Conservation (phyloP, 148 eudicot genomes). For the Chenopodium quinoa region DNA sequence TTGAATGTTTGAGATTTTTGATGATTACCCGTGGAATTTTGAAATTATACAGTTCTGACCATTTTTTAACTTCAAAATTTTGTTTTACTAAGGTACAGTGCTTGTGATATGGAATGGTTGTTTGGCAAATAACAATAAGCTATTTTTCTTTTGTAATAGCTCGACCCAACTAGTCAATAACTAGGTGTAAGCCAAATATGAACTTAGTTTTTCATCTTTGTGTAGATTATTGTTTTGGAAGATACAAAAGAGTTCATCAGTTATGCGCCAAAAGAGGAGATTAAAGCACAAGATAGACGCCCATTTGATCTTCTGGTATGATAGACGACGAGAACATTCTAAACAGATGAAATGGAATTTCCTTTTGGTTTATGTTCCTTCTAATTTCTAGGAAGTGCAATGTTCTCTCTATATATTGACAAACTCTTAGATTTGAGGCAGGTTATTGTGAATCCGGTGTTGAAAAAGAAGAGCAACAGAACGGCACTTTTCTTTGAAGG, state of each 20-base stretch:
- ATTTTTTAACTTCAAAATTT: too few relatives aligned
- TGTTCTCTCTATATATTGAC: constrained; percentile 22
- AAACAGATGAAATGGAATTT: background rate
- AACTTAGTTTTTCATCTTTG: background rate
- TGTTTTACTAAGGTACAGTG: background rate
- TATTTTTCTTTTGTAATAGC: too few relatives aligned
- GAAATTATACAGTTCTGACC: background rate
- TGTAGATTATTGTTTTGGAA: constrained; percentile 88
- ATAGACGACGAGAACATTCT: background rate
- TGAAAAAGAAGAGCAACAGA: constrained; percentile 62
- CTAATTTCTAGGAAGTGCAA: background rate
- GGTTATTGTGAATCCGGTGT: constrained; percentile 83
- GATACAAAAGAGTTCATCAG: constrained; percentile 79
- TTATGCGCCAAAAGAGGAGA: constrained; percentile 74
- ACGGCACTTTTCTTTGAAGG: constrained; percentile 92
- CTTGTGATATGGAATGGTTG: too few relatives aligned
- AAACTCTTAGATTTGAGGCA: constrained; percentile 43
- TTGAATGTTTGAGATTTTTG: background rate
- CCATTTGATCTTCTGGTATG: constrained; percentile 97
- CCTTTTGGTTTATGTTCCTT: constrained; percentile 6
- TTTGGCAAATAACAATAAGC: too few relatives aligned
- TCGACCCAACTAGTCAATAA: too few relatives aligned
- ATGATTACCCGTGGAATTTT: background rate
- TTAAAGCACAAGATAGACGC: constrained; percentile 58
- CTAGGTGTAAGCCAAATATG: too few relatives aligned